Percentiles rank a stretch among this genome's conserved stretches.
Evolutionary conservation across 2,329 filamentous ascomycete genomes (phyloP).

Genomic region (Rutstroemia sydowiana): DNA sequence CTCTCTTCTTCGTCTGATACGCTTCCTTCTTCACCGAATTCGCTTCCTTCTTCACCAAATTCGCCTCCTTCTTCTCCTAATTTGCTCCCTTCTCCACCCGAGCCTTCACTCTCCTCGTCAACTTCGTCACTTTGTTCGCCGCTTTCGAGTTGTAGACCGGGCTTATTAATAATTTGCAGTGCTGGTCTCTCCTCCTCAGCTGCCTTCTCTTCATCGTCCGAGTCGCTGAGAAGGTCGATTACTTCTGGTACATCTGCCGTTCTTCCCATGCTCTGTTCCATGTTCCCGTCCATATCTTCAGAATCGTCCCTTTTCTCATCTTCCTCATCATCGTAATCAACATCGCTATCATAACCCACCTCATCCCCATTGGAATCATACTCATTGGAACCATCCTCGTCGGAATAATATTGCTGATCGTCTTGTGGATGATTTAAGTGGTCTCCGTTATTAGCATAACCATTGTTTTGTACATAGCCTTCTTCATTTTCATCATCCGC

Average conservation of each 20-base stretch:
- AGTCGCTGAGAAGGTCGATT: slow-evolving; percentile 30
- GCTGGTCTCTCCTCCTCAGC: slow-evolving; percentile 1
- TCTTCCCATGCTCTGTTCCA: slow-evolving; percentile 12
- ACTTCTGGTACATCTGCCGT: slow-evolving; percentile 21
- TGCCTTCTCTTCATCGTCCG: slow-evolving; percentile 28
- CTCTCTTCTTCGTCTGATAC: neutral
- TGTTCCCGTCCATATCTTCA: slow-evolving; percentile 25
- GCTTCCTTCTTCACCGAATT: slow-evolving; percentile 5
- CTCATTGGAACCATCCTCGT: neutral
- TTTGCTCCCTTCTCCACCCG: neutral
- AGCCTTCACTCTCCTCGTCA: slow-evolving; percentile 11
- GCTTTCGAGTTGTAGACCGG: slow-evolving; percentile 21
- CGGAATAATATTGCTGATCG: neutral
- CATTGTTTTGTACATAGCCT: neutral
- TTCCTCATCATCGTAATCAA: slow-evolving; percentile 9
- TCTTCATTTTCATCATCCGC: neutral
- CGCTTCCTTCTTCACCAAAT: neutral
- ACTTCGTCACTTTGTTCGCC: neutral
- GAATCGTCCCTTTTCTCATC: slow-evolving; percentile 28
- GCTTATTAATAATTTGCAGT: slow-evolving; percentile 12
- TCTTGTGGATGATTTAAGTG: neutral
- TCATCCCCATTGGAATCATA: too few species aligned
- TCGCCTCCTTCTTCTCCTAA: slow-evolving; percentile 6
- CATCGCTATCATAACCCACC: neutral
- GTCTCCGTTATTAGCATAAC: too few species aligned